phyloP scores from a whole-genome alignment of 2,329 filamentous ascomycete genomes.

The Cryphonectria radicalis region DNA sequence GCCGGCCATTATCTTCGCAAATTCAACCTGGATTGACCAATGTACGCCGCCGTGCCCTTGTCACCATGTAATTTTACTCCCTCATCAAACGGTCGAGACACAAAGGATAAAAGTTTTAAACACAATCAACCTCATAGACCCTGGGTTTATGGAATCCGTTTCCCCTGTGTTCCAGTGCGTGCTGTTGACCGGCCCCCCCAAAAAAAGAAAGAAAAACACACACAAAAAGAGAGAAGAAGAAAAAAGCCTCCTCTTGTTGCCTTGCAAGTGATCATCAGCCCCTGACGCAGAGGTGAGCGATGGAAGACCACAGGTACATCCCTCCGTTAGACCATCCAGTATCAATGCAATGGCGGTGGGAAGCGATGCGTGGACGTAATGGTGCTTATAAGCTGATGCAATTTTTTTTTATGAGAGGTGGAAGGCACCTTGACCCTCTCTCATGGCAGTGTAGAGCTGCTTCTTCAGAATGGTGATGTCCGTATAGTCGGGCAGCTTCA shows the following conservation, averaged over 20 bases:
- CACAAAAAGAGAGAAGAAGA: background rate
- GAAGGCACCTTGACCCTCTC: constrained; percentile 96
- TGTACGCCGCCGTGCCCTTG: constrained; percentile 25
- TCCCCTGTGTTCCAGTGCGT: constrained; percentile 6
- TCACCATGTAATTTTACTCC: constrained; percentile 17
- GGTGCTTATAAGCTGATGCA: background rate
- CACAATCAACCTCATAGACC: constrained; percentile 15
- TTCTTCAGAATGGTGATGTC: constrained; percentile 74
- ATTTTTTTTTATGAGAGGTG: constrained; percentile 79
- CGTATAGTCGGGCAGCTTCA: constrained; percentile 96
- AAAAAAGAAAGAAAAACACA: constrained; percentile 2
- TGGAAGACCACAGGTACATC: constrained; percentile 1
- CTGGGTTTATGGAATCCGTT: constrained; percentile 24
- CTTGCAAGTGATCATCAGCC: constrained; percentile 22
- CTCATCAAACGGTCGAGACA: constrained; percentile 16
- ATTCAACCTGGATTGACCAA: constrained; percentile 25
- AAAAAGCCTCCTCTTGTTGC: constrained; percentile 3
- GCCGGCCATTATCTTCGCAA: background rate
- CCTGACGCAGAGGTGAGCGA: constrained; percentile 10
- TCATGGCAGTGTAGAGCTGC: constrained; percentile 83
- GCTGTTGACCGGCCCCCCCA: constrained; percentile 14
- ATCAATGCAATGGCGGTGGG: background rate
- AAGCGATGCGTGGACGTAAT: constrained; percentile 3
- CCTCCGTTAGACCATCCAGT: constrained; percentile 13
- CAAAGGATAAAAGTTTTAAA: constrained; percentile 19